Evolutionary conservation across 2,329 filamentous ascomycete genomes (phyloP), one percentile per base, ranked within the genome.

Genomic region (Penicillium brasilianum): DNA sequence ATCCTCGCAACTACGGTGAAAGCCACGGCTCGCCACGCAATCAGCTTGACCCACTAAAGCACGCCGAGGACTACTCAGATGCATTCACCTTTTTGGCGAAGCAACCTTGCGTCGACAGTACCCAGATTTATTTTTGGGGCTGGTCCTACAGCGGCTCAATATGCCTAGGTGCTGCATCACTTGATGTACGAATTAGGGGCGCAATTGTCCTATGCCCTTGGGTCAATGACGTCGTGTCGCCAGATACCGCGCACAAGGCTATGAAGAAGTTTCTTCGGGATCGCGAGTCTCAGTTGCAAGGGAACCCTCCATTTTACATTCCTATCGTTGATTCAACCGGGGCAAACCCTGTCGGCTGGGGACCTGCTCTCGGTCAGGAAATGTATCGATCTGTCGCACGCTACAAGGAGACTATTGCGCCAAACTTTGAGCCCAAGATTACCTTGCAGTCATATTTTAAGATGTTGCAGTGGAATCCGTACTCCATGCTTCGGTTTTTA

Each of bases 301-400:
- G 80, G 9, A 81, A 82, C 60, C 58, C 65, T 34, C 72, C 80
- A 0, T 71, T 77, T 55, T 73, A 68, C 48, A 56, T 82, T 0
- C 75, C 77, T 1, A 66, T 78, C 34, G 60, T 81, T 14, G 78
- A 68, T 14, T 67, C 66, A 30, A 62, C 72, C 11, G 79, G 78
- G 8, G 59, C 78, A 56, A 78, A 78, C 53, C 74, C 76, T 2
- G 73, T 70, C 1, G 77, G 77, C 13, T 72, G 32, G 32, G 32
- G 32, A 34, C 32, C 32, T 34, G 32, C 32, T 34, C 32, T 79
- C 55, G 71, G 69, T 14, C 50, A 61, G 69, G 13, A 53, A 57
- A n/a, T 43, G 49, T n/a, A 55, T 52, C 28, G 60, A 67, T 18
- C 62, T 66, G 25, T 30, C 57, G 63, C 32, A 34, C 14, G 64